Conservation (phyloP, 306 rosid species). For the Geum urbanum region DNA sequence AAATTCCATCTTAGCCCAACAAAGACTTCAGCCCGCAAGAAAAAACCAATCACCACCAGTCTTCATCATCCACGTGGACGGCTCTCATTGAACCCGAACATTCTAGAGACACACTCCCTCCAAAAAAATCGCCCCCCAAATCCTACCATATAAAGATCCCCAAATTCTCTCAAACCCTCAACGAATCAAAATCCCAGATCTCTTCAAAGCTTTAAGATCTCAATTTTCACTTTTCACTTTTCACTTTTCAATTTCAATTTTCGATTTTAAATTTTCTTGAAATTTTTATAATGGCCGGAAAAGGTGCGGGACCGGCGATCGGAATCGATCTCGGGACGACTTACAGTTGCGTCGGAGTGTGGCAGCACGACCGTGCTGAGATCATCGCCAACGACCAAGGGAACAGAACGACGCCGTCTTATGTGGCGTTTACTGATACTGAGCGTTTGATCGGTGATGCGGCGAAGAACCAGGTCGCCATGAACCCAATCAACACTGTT, state of each 20-base stretch:
- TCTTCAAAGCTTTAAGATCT: background rate
- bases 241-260: too few species aligned
- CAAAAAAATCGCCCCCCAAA: background rate
- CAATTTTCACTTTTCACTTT: too few species aligned
- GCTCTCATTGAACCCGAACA: background rate
- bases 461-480: slow-evolving; percentile 86
- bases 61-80: background rate
- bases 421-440: slow-evolving; percentile 65
- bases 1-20: too few species aligned
- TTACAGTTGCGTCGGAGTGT: slow-evolving; percentile 80
- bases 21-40: background rate
- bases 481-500: slow-evolving; percentile 78
- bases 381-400: slow-evolving; percentile 87
- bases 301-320: slow-evolving; percentile 78
- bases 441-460: slow-evolving; percentile 82
- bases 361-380: slow-evolving; percentile 81
- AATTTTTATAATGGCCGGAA: slow-evolving; percentile 47
- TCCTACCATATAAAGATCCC: background rate
- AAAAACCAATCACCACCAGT: background rate
- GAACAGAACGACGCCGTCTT: slow-evolving; percentile 78
- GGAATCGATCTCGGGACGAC: slow-evolving; percentile 84
- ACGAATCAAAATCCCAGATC: background rate
- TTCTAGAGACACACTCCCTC: background rate
- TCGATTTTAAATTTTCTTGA: background rate
- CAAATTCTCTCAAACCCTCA: background rate